These are phyloP conservation scores for Rubia peregrina DNA, from an alignment of 305 asterid genomes.

Conservation along the genomic window DNA sequence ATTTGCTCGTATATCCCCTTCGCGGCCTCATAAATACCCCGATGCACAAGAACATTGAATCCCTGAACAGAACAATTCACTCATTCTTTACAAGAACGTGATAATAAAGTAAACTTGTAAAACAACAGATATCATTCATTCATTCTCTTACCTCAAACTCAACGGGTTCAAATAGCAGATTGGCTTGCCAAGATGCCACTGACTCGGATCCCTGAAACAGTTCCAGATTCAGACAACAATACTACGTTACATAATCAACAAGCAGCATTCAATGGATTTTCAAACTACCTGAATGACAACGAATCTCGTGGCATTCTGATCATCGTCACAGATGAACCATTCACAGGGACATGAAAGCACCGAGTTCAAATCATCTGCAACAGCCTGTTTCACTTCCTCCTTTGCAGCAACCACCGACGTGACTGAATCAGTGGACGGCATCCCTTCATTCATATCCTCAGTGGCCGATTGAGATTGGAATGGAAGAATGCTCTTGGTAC, in stretches of 20 bases:
- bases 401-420: slow-evolving; percentile 97
- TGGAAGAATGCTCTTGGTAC: slow-evolving; percentile 61
- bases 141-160: slow-evolving; percentile 83
- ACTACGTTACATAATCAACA: neutral
- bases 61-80: slow-evolving; percentile 39
- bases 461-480: slow-evolving; percentile 32
- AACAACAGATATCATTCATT: neutral
- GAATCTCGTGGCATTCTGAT: slow-evolving; percentile 68
- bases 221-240: neutral
- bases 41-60: slow-evolving; percentile 74
- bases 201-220: slow-evolving; percentile 80
- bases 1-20: slow-evolving; percentile 86
- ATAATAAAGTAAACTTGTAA: neutral
- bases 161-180: slow-evolving; percentile 84
- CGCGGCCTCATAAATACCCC: slow-evolving; percentile 99
- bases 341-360: slow-evolving; percentile 72
- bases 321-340: slow-evolving; percentile 91
- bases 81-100: neutral
- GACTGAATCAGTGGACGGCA: slow-evolving; percentile 86
- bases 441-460: slow-evolving; percentile 21
- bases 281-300: slow-evolving; percentile 73
- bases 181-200: slow-evolving; percentile 93
- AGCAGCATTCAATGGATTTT: neutral
- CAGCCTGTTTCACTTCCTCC: slow-evolving; percentile 98
- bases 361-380: slow-evolving; percentile 87